phyloP scores from a whole-genome alignment of 2,329 filamentous ascomycete species.

The Beauveria sp. region DNA sequence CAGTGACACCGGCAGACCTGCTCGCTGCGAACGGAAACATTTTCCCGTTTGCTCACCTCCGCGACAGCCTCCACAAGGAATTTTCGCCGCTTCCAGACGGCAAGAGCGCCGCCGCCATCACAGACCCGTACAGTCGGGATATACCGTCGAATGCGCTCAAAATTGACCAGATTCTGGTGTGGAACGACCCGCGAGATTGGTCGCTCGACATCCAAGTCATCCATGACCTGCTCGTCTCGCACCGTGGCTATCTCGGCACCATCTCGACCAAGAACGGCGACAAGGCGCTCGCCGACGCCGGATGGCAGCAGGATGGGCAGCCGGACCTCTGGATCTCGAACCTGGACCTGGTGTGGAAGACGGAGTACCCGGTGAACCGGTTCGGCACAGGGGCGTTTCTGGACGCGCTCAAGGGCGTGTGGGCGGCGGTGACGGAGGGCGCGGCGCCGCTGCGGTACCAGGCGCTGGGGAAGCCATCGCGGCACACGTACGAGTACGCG shows the following conservation, averaged over 20 bases:
- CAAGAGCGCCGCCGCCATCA: constrained; percentile 24
- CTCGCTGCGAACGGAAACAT: constrained; percentile 64
- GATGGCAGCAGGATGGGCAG: constrained; percentile 78
- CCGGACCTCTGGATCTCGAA: constrained; percentile 83
- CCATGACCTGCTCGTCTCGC: constrained; percentile 72
- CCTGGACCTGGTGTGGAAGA: constrained; percentile 83
- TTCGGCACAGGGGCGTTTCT: constrained; percentile 90
- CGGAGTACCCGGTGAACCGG: constrained; percentile 74
- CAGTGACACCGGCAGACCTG: constrained; percentile 82
- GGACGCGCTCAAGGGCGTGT: constrained; percentile 72
- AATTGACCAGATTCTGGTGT: constrained; percentile 86
- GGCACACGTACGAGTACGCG: constrained; percentile 74
- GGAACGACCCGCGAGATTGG: constrained; percentile 96
- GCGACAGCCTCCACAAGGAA: constrained; percentile 23
- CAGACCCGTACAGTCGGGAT: constrained; percentile 25
- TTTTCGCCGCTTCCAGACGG: constrained; percentile 25
- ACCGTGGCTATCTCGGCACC: constrained; percentile 73
- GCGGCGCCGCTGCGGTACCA: constrained; percentile 46
- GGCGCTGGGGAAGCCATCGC: constrained; percentile 76
- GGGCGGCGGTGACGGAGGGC: constrained; percentile 62
- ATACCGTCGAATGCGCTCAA: constrained; percentile 48
- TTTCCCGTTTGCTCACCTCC: constrained; percentile 66
- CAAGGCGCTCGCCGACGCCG: constrained; percentile 55
- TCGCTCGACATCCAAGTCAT: constrained; percentile 82
- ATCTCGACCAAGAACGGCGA: constrained; percentile 66